phyloP scores from a whole-genome alignment of 2,329 filamentous ascomycete species.

The Alternaria novae-zelandiae region DNA sequence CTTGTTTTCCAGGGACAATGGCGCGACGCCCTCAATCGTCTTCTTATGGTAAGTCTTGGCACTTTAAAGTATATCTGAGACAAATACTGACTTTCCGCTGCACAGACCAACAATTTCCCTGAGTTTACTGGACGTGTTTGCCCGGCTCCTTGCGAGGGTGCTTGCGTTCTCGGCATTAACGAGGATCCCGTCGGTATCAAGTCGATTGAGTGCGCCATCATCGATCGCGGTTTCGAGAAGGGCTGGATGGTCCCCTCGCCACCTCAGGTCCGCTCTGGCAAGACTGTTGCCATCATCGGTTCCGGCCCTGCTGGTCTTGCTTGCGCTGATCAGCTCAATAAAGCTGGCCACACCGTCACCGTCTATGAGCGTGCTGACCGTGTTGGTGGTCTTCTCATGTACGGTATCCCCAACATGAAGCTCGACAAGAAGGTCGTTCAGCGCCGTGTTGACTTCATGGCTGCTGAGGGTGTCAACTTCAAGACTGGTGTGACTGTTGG shows the following conservation, averaged over 20 bases:
- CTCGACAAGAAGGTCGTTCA: slow-evolving; percentile 97
- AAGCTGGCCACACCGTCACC: slow-evolving; percentile 84
- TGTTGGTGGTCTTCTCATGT: slow-evolving; percentile 91
- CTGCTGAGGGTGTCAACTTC: slow-evolving; percentile 83
- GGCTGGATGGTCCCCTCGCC: slow-evolving; percentile 93
- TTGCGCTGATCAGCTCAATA: slow-evolving; percentile 91
- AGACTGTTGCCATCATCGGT: slow-evolving; percentile 86
- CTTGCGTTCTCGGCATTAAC: slow-evolving; percentile 94
- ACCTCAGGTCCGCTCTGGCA: slow-evolving; percentile 81
- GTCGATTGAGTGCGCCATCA: slow-evolving; percentile 97
- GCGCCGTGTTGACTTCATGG: slow-evolving; percentile 94
- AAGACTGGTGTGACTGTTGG: slow-evolving; percentile 80
- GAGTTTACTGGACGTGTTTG: slow-evolving; percentile 98
- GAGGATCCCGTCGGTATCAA: slow-evolving; percentile 98
- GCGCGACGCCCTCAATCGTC: slow-evolving; percentile 87
- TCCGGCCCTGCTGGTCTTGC: slow-evolving; percentile 92
- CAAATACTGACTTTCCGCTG: neutral
- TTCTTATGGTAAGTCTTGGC: slow-evolving; percentile 65
- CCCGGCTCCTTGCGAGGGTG: slow-evolving; percentile 94
- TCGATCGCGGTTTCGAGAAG: slow-evolving; percentile 96
- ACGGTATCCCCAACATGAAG: slow-evolving; percentile 99
- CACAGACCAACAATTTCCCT: slow-evolving; percentile 95
- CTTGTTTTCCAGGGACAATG: slow-evolving; percentile 66
- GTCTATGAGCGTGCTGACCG: slow-evolving; percentile 94
- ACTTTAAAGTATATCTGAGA: neutral